A percentile compares a stretch with the other conserved stretches of the same genome.
phyloP scores from a whole-genome alignment of 1,284 basidiomycete genomes.

The Papiliotrema fonsecae region DNA sequence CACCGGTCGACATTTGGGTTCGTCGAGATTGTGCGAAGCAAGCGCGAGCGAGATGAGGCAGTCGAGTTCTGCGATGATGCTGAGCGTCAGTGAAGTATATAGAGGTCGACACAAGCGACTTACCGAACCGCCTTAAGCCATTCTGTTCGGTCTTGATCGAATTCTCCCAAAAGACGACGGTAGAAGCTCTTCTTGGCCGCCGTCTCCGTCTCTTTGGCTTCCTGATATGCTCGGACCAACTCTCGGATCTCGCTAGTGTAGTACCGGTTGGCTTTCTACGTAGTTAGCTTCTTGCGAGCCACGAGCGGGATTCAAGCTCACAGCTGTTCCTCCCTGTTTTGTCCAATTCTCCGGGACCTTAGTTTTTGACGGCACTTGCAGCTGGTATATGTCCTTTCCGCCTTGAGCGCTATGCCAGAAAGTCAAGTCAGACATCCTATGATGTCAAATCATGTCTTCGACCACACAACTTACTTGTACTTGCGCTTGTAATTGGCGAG shows the following conservation, averaged over 20 bases:
- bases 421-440: conserved; percentile 50
- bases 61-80: conserved; percentile 81
- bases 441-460: conserved; percentile 28
- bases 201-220: conserved; percentile 80
- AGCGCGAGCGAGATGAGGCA: conserved; percentile 91
- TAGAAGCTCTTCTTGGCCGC: conserved; percentile 77
- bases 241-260: conserved; percentile 65
- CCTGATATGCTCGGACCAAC: conserved; percentile 75
- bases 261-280: conserved; percentile 67
- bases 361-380: conserved; percentile 63
- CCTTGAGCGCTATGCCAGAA: conserved; percentile 83
- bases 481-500: neutral
- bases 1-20: conserved; percentile 85
- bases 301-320: no score
- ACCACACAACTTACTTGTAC: neutral
- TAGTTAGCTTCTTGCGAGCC: no score
- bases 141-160: conserved; percentile 72
- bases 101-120: conserved; percentile 3
- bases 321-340: conserved; percentile 77
- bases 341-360: conserved; percentile 80
- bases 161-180: conserved; percentile 72
- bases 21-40: conserved; percentile 80
- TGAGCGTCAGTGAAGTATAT: conserved; percentile 19
- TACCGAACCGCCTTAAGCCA: conserved; percentile 66
- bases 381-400: conserved; percentile 84